Base-by-base conservation (phyloP, 1,284 basidiomycete genomes). In the Ustilago sp. region DNA sequence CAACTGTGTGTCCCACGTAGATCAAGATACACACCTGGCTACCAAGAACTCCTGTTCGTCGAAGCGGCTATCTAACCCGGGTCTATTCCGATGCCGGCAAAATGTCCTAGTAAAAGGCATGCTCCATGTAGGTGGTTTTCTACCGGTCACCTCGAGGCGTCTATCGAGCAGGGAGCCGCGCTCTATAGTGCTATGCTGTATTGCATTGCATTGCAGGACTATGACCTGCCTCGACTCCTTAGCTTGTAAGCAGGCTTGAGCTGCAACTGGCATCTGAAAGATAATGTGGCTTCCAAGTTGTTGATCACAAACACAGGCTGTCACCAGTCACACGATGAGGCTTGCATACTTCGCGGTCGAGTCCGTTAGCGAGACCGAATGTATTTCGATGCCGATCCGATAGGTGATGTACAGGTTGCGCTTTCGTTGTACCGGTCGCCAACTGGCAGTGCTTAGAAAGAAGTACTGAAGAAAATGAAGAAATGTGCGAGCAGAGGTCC, bases 401-500 rank as follows among this genome's bases (percentile, higher is more conserved):
- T 47, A 28, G 45, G 4, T n/a, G 45, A 5, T 47, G 19, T n/a
- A 19, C 45, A 19, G 45, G 36, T 9, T 38, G 36, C 36, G 2
- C 36, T 38, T 38, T 38, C 36, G 9, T 28, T 47, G 15, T 19
- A 28, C 8, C 4, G 12, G 12, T 50, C 31, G 34, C 31, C 31
- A n/a, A n/a, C 13, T 36, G n/a, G 32, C 28, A 28, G 5, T n/a
- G 39, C 12, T 47, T 52, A 35, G 5, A 38, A n/a, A 13, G n/a
- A 43, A 31, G 51, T 53, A 9, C 11, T 17, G 39, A 41, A 15
- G 13, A 38, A 39, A 34, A 31, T 9, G 39, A 64, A 55, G 43
- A 38, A 66, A 74, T 74, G 72, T 74, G 53, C 48, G 72, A 74
- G 67, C 72, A 52, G 53, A 70, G 62, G 74, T 76, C 68, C 65